Base-by-base conservation (phyloP, 495 filamentous ascomycete species). In the Aspergillus saccharolyticus region DNA sequence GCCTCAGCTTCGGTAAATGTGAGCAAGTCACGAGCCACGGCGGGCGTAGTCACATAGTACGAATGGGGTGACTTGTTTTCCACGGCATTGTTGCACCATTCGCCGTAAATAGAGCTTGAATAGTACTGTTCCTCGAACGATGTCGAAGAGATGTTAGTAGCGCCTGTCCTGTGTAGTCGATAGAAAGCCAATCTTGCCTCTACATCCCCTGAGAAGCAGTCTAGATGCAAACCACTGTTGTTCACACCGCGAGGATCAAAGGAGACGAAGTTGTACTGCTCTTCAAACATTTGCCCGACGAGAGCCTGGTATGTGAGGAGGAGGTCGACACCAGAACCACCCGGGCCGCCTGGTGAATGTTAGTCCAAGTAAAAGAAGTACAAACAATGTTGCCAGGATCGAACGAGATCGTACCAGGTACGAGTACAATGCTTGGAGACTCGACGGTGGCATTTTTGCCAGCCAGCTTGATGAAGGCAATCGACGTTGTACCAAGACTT, bases 211-310 rank as follows among this genome's bases (percentile, higher is more conserved):
- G 70, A 61, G 48, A 78, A 73, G 59, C 78, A 80, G 22, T 63
- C 51, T 9, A 69, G 63, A 22, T 46, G 24, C 20, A 75, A 75
- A 5, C 54, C 62, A 21, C 72, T 72, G 24, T 69, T 63, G 52
- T 70, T 73, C 18, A 80, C 66, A 17, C 78, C 77, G 15, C 78
- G 69, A 28, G 76, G 75, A 58, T 80, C 78, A 56, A 79, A 79
- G 20, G 68, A 66, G 47, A 81, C 61, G 48, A 80, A 64, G 54
- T 81, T 77, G 60, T 68, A 79, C 42, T 71, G 63, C 53, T 76
- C 71, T 48, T 72, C 64, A 43, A 76, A 57, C 18, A 68, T 65
- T 33, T 74, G 70, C 21, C 59, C 62, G 22, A 51, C 28, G 25
- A 53, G 18, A 55, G 49, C 54, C 44, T 48, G 52, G 56, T 55